These are phyloP conservation scores for Clarireedia sp. DNA, from an alignment of 2,329 filamentous ascomycete genomes.

Conservation along the genomic window DNA sequence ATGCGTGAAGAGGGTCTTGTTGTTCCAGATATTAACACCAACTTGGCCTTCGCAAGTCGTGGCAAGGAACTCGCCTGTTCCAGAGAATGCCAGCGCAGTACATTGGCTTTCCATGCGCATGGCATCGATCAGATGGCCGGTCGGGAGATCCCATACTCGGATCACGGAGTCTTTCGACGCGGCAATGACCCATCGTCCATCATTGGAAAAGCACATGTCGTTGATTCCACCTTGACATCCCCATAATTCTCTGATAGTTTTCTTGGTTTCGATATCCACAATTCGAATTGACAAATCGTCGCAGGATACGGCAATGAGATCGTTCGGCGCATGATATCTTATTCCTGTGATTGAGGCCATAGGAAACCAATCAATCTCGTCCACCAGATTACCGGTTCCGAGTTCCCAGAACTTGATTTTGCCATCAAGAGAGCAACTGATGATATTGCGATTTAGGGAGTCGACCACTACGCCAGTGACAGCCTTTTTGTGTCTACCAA, in stretches of 20 bases:
- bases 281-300: conserved; percentile 83
- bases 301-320: conserved; percentile 81
- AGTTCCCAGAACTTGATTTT: conserved; percentile 99
- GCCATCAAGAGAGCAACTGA: conserved; percentile 84
- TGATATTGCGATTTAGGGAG: conserved; percentile 74
- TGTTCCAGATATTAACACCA: conserved; percentile 94
- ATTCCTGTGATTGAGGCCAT: conserved; percentile 70
- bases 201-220: conserved; percentile 82
- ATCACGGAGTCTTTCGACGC: conserved; percentile 74
- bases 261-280: conserved; percentile 83
- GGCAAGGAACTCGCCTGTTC: conserved; percentile 88
- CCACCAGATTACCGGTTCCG: conserved; percentile 65
- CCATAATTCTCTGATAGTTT: conserved; percentile 88
- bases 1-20: conserved; percentile 83
- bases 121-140: conserved; percentile 88
- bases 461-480: conserved; percentile 86
- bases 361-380: conserved; percentile 77
- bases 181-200: conserved; percentile 88
- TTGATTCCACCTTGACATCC: conserved; percentile 66
- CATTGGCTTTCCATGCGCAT: conserved; percentile 74
- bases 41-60: conserved; percentile 75
- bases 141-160: conserved; percentile 90
- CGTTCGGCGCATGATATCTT: conserved; percentile 73
- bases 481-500: conserved; percentile 70
- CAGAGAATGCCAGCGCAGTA: conserved; percentile 78